Evolutionary conservation across 352 stramenopile species (phyloP).

Genomic region (Phytophthora nicotianae): DNA sequence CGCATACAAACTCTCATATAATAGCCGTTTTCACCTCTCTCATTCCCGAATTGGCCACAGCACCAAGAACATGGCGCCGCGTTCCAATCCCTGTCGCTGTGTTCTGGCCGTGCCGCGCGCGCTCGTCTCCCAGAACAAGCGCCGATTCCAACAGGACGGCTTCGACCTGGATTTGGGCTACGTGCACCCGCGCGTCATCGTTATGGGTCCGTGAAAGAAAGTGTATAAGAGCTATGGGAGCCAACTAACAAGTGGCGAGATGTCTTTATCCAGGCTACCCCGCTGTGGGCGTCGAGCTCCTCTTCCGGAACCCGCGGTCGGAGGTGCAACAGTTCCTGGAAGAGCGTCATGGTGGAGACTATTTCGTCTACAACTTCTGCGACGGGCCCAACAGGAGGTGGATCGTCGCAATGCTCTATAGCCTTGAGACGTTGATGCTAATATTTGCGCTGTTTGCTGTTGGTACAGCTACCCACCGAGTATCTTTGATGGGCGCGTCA

Average conservation of each 20-base stretch:
- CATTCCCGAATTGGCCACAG: constrained; percentile 20
- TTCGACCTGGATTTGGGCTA: constrained; percentile 80
- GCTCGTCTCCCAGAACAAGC: constrained; percentile 84
- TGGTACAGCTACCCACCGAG: constrained; percentile 50
- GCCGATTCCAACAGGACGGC: constrained; percentile 58
- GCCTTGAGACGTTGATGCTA: neutral
- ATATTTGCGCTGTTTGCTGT: neutral
- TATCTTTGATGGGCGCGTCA: constrained; percentile 54
- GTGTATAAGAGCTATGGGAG: neutral
- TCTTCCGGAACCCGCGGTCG: constrained; percentile 66
- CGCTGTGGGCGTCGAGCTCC: constrained; percentile 53
- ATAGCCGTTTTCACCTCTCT: constrained; percentile 19
- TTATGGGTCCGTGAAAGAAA: constrained; percentile 65
- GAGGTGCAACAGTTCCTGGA: constrained; percentile 66
- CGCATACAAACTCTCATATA: constrained; percentile 23
- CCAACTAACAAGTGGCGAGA: constrained; percentile 13
- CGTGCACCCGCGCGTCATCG: constrained; percentile 72
- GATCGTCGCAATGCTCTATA: neutral
- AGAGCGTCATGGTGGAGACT: constrained; percentile 49
- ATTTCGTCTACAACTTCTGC: constrained; percentile 85
- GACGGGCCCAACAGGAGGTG: constrained; percentile 59
- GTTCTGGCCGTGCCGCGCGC: constrained; percentile 58
- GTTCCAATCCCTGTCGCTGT: constrained; percentile 30
- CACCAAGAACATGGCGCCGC: constrained; percentile 23
- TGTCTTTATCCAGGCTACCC: constrained; percentile 55